Evolutionary conservation across 768 basidiomycete genomes (phyloP).

Genomic region (Leucogyrophana mollusca): DNA sequence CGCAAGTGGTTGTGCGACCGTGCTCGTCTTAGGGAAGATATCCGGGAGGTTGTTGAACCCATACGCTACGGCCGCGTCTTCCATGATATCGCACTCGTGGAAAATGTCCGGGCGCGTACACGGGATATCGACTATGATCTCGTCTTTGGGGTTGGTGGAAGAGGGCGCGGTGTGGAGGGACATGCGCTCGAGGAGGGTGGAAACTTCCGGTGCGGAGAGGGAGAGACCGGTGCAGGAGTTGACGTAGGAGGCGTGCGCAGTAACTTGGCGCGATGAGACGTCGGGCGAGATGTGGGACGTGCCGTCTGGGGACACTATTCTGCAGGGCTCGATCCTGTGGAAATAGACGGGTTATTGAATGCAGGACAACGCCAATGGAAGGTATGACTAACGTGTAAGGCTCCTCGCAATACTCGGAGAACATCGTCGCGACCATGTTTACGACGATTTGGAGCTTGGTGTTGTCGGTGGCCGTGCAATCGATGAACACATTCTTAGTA

Average conservation of each 20-base stretch:
- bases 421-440: conserved; percentile 96
- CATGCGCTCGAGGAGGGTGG: conserved; percentile 81
- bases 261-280: conserved; percentile 66
- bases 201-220: conserved; percentile 64
- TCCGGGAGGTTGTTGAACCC: conserved; percentile 96
- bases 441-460: conserved; percentile 96
- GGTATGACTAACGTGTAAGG: conserved; percentile 77
- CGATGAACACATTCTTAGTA: conserved; percentile 93
- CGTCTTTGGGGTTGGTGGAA: conserved; percentile 53
- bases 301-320: conserved; percentile 78
- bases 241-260: conserved; percentile 85
- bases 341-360: not conserved
- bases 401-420: conserved; percentile 91
- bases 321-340: conserved; percentile 88
- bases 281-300: conserved; percentile 76
- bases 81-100: conserved; percentile 98
- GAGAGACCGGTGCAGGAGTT: conserved; percentile 92
- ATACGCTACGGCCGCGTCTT: conserved; percentile 96
- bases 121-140: conserved; percentile 76
- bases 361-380: not conserved
- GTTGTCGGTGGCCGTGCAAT: conserved; percentile 94
- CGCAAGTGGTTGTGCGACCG: conserved; percentile 88
- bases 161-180: conserved; percentile 61
- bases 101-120: conserved; percentile 98
- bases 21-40: conserved; percentile 90